Percentiles rank a stretch among this genome's conserved stretches.
These are phyloP conservation scores for Borovskyia barvae DNA, from an alignment of 208 protist species.

Conservation along the genomic window DNA sequence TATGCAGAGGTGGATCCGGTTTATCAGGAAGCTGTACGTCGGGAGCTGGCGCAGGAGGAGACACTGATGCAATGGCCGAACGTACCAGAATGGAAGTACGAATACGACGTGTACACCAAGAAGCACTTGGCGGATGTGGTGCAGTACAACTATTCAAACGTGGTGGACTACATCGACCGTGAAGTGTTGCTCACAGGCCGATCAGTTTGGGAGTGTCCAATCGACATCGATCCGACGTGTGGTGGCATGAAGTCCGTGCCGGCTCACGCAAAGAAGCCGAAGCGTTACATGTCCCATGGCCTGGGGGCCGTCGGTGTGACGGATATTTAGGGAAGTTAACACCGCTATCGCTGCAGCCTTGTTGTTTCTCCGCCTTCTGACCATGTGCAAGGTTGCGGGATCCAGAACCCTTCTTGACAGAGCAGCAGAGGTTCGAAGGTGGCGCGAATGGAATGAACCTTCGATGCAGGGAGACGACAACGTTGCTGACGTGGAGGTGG, in stretches of 20 bases:
- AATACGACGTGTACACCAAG: conserved; percentile 75
- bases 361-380: too few species aligned
- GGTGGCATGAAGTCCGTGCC: conserved; percentile 78
- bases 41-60: conserved; percentile 75
- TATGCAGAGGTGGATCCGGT: conserved; percentile 60
- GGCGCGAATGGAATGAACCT: too few species aligned
- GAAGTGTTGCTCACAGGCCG: conserved; percentile 86
- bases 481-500: too few species aligned
- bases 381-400: too few species aligned
- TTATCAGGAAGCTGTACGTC: conserved; percentile 71
- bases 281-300: conserved; percentile 60
- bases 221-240: conserved; percentile 86
- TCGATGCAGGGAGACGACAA: too few species aligned
- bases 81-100: conserved; percentile 85
- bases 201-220: conserved; percentile 89
- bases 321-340: conserved; percentile 60
- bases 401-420: too few species aligned
- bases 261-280: conserved; percentile 76
- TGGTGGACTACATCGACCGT: conserved; percentile 91
- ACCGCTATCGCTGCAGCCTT: too few species aligned
- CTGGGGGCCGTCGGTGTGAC: conserved; percentile 65
- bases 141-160: conserved; percentile 90
- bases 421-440: background rate
- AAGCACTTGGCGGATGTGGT: conserved; percentile 78
- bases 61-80: conserved; percentile 87